Evolutionary conservation across 1,284 basidiomycete species (phyloP).

Genomic region (Schizophyllum commune): DNA sequence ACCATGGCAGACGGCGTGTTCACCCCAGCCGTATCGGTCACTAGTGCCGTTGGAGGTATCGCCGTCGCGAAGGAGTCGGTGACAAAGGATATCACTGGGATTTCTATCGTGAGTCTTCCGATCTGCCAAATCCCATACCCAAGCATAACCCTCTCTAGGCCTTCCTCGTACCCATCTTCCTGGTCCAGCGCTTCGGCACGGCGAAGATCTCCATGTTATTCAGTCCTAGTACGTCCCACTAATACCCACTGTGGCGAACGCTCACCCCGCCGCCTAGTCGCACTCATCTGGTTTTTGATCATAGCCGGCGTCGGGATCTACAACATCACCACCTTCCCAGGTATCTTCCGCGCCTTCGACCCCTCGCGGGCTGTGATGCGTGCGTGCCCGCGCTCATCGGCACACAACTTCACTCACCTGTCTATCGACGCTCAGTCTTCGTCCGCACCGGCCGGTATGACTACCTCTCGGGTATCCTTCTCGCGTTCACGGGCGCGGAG

Average conservation of each 20-base stretch:
- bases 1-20: constrained; percentile 58
- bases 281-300: constrained; percentile 50
- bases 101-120: constrained; percentile 43
- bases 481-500: constrained; percentile 61
- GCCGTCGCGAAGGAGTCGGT: constrained; percentile 49
- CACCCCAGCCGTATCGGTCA: constrained; percentile 62
- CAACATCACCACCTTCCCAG: constrained; percentile 49
- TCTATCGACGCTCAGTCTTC: constrained; percentile 35
- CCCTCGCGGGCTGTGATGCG: constrained; percentile 56
- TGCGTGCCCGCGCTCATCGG: constrained; percentile 20
- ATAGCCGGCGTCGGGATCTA: constrained; percentile 46
- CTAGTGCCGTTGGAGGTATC: constrained; percentile 59
- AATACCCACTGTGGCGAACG: neutral
- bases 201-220: constrained; percentile 42
- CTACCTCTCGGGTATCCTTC: constrained; percentile 53
- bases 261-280: constrained; percentile 28
- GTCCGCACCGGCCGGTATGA: constrained; percentile 57
- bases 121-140: neutral
- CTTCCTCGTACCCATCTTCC: constrained; percentile 51
- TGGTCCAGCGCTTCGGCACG: constrained; percentile 54
- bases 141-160: constrained; percentile 23
- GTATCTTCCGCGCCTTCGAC: constrained; percentile 59
- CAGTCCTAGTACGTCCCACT: constrained; percentile 38
- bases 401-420: neutral
- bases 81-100: constrained; percentile 36